phyloP scores from a whole-genome alignment of 768 basidiomycete species.

The Dioszegia aurantiaca region DNA sequence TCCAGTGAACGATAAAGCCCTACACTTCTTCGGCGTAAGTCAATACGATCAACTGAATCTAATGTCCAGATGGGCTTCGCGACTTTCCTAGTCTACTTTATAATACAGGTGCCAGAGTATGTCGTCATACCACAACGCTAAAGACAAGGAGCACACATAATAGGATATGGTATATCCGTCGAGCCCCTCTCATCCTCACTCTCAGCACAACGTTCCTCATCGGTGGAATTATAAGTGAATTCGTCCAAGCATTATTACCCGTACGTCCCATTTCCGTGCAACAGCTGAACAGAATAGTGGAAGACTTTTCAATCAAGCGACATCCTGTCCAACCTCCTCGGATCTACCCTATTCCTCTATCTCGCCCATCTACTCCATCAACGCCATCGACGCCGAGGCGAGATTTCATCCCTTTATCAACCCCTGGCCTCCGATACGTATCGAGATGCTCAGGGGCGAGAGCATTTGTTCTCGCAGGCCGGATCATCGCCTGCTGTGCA shows the following conservation, averaged over 20 bases:
- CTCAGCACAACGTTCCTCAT: conserved; percentile 39
- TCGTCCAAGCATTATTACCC: conserved; percentile 44
- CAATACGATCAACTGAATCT: conserved; percentile 5
- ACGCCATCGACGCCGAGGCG: conserved; percentile 24
- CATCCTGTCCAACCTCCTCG: conserved; percentile 47
- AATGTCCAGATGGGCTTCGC: conserved; percentile 44
- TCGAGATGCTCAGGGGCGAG: conserved; percentile 38
- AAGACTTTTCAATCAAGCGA: conserved; percentile 49
- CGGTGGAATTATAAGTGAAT: conserved; percentile 45
- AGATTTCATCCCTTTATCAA: conserved; percentile 43
- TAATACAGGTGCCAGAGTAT: conserved; percentile 51
- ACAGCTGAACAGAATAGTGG: conserved; percentile 33
- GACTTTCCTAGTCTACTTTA: conserved; percentile 48
- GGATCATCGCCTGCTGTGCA: background rate
- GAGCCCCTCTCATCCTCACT: conserved; percentile 45
- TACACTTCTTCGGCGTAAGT: conserved; percentile 51
- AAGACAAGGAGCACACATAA: conserved; percentile 23
- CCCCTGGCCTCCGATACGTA: conserved; percentile 31
- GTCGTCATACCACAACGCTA: conserved; percentile 7
- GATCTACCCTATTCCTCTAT: conserved; percentile 42
- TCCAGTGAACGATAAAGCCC: conserved; percentile 50
- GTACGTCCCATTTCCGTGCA: conserved; percentile 24
- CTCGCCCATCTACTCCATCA: conserved; percentile 39
- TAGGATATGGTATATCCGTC: conserved; percentile 49
- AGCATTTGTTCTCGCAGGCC: conserved; percentile 25